A percentile compares a stretch with the other conserved stretches of the same genome.
phyloP scores from a whole-genome alignment of 1,139 yeast genomes.

The Kurtzmaniella quercitrusa region DNA sequence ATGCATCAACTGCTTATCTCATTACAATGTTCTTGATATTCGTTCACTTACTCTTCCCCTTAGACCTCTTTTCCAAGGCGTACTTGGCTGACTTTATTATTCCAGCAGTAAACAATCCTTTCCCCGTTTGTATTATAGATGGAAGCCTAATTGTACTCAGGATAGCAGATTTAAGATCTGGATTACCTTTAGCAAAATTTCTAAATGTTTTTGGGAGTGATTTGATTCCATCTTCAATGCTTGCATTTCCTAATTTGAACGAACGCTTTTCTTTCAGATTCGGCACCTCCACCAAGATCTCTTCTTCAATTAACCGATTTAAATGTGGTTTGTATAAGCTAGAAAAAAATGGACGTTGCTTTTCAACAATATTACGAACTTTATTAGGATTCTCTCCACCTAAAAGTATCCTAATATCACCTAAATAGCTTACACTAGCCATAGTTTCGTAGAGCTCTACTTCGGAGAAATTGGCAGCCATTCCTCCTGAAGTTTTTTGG shows the following conservation, averaged over 20 bases:
- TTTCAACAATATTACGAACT: constrained; percentile 75
- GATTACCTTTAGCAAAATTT: constrained; percentile 20
- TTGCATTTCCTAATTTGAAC: constrained; percentile 11
- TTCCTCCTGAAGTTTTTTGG: constrained; percentile 8
- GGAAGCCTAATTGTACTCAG: constrained; percentile 62
- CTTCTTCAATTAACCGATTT: constrained; percentile 20
- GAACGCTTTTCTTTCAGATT: constrained; percentile 10
- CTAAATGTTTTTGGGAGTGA: constrained; percentile 27
- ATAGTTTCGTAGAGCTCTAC: constrained; percentile 68
- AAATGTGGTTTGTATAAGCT: constrained; percentile 65
- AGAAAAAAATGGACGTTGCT: constrained; percentile 68
- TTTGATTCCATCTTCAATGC: constrained; percentile 1
- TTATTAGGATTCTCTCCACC: constrained; percentile 94
- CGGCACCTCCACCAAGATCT: constrained; percentile 15
- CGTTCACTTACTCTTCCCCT: constrained; percentile 18
- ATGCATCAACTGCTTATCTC: no score
- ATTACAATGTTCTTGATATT: no score
- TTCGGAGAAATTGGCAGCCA: constrained; percentile 46
- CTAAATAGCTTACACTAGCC: constrained; percentile 79
- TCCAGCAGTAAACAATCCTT: constrained; percentile 90
- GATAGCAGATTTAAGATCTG: constrained; percentile 43
- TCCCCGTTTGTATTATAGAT: constrained; percentile 69
- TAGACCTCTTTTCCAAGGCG: constrained; percentile 66
- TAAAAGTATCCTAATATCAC: constrained; percentile 82
- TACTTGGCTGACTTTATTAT: constrained; percentile 64